phyloP scores from a whole-genome alignment of 805 yeast species.

The Sugiyamaella marilandica region DNA sequence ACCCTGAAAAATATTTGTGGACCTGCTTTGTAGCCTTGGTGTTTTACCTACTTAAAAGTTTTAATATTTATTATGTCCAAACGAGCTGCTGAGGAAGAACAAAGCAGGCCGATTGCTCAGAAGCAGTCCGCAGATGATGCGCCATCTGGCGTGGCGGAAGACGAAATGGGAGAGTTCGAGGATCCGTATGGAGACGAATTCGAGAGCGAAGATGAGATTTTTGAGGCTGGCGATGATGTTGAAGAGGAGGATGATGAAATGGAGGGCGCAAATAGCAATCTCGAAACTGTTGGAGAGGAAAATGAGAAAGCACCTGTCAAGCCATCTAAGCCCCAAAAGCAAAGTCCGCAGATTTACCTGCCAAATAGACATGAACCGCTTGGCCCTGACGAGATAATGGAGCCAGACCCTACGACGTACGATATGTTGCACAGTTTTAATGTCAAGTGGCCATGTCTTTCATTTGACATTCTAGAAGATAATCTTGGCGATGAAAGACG shows the following conservation, averaged over 20 bases:
- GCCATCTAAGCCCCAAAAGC: slow-evolving; percentile 30
- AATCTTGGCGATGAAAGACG: slow-evolving; percentile 82
- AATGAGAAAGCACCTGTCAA: slow-evolving; percentile 36
- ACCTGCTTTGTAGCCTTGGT: background rate
- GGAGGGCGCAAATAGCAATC: slow-evolving; percentile 37
- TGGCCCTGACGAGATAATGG: slow-evolving; percentile 93
- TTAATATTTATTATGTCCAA: slow-evolving; percentile 42
- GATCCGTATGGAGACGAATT: slow-evolving; percentile 74
- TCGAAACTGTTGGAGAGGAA: slow-evolving; percentile 23
- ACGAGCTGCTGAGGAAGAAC: slow-evolving; percentile 40
- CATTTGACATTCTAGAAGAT: slow-evolving; percentile 86
- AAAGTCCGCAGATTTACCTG: slow-evolving; percentile 50
- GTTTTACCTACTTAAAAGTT: background rate
- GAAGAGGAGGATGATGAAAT: slow-evolving; percentile 71
- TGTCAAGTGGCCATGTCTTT: slow-evolving; percentile 95
- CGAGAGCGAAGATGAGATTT: slow-evolving; percentile 72
- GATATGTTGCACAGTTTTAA: slow-evolving; percentile 94
- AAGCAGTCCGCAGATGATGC: slow-evolving; percentile 39
- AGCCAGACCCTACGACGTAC: slow-evolving; percentile 93
- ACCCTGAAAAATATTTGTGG: slow-evolving; percentile 6
- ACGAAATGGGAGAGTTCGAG: slow-evolving; percentile 52
- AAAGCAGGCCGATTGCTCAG: slow-evolving; percentile 31
- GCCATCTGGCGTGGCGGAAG: slow-evolving; percentile 30
- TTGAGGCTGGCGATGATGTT: slow-evolving; percentile 84
- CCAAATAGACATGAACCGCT: slow-evolving; percentile 87